Evolutionary conservation across 2,329 filamentous ascomycete genomes (phyloP).

Genomic region (Capronia americana): DNA sequence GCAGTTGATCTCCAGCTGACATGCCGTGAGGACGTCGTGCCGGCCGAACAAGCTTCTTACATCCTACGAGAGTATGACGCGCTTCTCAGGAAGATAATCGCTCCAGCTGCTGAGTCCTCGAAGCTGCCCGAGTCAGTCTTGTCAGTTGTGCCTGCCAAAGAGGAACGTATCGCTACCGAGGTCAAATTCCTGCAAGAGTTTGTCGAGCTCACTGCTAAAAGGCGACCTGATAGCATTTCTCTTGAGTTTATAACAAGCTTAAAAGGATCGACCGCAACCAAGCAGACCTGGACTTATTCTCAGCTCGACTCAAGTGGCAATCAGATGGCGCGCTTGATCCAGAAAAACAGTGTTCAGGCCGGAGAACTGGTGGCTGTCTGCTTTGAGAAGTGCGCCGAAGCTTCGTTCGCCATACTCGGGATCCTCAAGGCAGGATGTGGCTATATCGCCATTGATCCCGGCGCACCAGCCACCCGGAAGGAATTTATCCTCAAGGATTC

Average conservation of each 20-base stretch:
- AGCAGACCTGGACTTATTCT: constrained; percentile 73
- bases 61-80: constrained; percentile 35
- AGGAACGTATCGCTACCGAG: constrained; percentile 62
- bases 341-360: constrained; percentile 54
- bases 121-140: constrained; percentile 47
- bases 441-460: constrained; percentile 80
- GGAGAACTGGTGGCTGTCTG: constrained; percentile 75
- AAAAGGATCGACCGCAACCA: constrained; percentile 53
- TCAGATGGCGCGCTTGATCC: constrained; percentile 70
- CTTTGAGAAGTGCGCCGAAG: constrained; percentile 85
- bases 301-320: constrained; percentile 75
- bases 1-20: constrained; percentile 69
- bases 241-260: constrained; percentile 75
- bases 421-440: constrained; percentile 82
- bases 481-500: constrained; percentile 81
- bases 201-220: constrained; percentile 68
- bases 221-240: constrained; percentile 66
- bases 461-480: constrained; percentile 74
- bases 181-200: constrained; percentile 75
- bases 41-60: constrained; percentile 49
- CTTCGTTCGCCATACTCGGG: constrained; percentile 80
- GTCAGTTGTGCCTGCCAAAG: constrained; percentile 68
- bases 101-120: background rate
- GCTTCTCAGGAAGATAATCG: constrained; percentile 31
- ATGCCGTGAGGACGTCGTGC: constrained; percentile 68